phyloP scores from a whole-genome alignment of 2,329 filamentous ascomycete species.

The Ilyonectria destructans region DNA sequence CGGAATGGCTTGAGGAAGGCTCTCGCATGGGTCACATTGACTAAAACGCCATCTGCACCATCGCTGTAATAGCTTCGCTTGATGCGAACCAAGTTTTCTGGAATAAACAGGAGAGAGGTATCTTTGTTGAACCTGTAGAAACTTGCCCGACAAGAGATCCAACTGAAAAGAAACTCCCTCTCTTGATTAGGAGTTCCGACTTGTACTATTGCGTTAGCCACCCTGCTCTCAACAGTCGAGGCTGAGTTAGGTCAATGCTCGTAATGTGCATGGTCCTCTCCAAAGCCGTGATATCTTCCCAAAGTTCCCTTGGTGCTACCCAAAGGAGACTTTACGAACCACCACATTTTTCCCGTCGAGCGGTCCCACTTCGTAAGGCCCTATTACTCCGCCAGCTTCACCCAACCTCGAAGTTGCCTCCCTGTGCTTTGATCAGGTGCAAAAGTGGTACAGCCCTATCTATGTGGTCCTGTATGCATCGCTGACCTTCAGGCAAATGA shows the following conservation, averaged over 20 bases:
- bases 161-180: not conserved
- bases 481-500: slow-evolving; percentile 1
- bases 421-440: slow-evolving; percentile 4
- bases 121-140: not conserved
- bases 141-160: not conserved
- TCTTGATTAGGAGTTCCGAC: not conserved
- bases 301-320: no score
- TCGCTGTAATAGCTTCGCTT: slow-evolving; percentile 6
- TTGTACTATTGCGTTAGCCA: slow-evolving; percentile 5
- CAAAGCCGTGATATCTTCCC: no score
- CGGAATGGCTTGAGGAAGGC: slow-evolving; percentile 7
- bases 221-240: slow-evolving; percentile 6
- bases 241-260: not conserved
- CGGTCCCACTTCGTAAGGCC: slow-evolving; percentile 14
- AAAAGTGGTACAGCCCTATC: slow-evolving; percentile 6
- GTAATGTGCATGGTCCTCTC: no score
- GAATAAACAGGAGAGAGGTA: not conserved
- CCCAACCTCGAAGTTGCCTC: not conserved
- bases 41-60: slow-evolving; percentile 12
- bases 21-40: slow-evolving; percentile 12
- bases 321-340: not conserved
- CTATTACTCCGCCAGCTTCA: not conserved
- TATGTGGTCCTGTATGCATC: slow-evolving; percentile 2
- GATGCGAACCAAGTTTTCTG: slow-evolving; percentile 8
- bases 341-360: slow-evolving; percentile 11